Evolutionary conservation across 75 land plant species (phyloP).

Genomic region (Pseudotsuga menziesii): DNA sequence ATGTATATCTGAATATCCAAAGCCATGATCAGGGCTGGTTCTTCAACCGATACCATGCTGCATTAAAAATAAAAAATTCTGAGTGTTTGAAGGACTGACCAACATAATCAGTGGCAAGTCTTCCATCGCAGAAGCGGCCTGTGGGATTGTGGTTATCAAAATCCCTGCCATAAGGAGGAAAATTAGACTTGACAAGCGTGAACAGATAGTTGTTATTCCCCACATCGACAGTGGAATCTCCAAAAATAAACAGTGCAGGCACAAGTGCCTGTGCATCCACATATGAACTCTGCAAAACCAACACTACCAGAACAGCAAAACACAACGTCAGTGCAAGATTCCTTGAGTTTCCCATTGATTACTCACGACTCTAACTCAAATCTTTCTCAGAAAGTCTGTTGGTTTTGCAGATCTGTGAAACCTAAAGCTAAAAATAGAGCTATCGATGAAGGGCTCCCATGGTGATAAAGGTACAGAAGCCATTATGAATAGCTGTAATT

Average conservation of each 20-base stretch:
- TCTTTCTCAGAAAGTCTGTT: background rate
- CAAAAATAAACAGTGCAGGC: constrained; percentile 23
- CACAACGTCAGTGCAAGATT: too few species aligned
- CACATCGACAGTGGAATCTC: constrained; percentile 29
- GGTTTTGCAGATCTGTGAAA: background rate
- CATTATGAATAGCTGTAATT: background rate
- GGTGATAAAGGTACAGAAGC: background rate
- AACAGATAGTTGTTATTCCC: constrained; percentile 21
- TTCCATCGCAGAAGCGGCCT: constrained; percentile 28
- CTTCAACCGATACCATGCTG: background rate
- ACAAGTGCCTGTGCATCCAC: constrained; percentile 7
- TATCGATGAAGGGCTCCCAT: too few species aligned
- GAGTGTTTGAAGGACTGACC: constrained; percentile 8
- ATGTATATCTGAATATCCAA: too few species aligned
- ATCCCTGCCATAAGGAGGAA: constrained; percentile 33
- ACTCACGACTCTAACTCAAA: background rate
- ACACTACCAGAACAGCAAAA: background rate
- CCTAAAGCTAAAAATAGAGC: background rate
- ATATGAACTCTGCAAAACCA: background rate
- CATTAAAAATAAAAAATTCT: background rate
- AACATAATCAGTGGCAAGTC: constrained; percentile 19
- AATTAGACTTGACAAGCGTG: constrained; percentile 17
- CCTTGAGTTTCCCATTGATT: background rate
- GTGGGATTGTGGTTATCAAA: constrained; percentile 16
- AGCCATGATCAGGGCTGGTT: too few species aligned